phyloP scores from a whole-genome alignment of 179 eudicot species.

The Camellia oleifera region DNA sequence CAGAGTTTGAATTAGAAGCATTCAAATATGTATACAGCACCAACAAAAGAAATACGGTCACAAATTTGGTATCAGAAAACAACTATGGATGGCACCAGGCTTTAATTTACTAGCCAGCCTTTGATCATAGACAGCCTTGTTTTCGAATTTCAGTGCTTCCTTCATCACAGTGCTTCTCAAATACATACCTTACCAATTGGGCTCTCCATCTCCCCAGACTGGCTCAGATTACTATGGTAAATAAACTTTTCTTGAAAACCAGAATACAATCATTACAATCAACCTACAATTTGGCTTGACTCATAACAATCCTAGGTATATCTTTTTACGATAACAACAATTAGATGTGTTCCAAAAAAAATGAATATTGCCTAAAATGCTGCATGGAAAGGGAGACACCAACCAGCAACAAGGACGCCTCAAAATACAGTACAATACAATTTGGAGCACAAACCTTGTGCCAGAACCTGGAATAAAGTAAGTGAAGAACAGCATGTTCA shows the following conservation, averaged over 20 bases:
- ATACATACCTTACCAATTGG: not conserved
- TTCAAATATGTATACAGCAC: not conserved
- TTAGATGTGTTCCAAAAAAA: not conserved
- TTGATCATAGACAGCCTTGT: constrained; percentile 1
- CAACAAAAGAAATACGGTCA: not conserved
- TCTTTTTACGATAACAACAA: not conserved
- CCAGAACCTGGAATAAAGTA: constrained; percentile 98
- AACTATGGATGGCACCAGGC: constrained; percentile 1
- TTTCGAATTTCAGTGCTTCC: not conserved
- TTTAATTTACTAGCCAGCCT: constrained; percentile 5
- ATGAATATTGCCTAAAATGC: not conserved
- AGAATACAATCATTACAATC: not conserved
- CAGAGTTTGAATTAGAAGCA: not conserved
- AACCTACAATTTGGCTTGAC: not conserved
- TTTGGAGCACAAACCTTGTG: constrained; percentile 70
- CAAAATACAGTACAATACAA: not conserved
- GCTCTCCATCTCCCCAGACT: not conserved
- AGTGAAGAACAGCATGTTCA: constrained; percentile 99
- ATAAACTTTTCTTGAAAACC: constrained; percentile 1
- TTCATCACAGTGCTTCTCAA: not conserved
- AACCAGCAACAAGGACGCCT: not conserved
- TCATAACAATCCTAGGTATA: not conserved
- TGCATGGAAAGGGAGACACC: not conserved
- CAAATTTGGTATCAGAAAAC: constrained; percentile 3
- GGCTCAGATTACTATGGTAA: not conserved